Evolutionary conservation across 2,329 filamentous ascomycete genomes (phyloP).

Genomic region (Paraconiothyrium brasiliense): DNA sequence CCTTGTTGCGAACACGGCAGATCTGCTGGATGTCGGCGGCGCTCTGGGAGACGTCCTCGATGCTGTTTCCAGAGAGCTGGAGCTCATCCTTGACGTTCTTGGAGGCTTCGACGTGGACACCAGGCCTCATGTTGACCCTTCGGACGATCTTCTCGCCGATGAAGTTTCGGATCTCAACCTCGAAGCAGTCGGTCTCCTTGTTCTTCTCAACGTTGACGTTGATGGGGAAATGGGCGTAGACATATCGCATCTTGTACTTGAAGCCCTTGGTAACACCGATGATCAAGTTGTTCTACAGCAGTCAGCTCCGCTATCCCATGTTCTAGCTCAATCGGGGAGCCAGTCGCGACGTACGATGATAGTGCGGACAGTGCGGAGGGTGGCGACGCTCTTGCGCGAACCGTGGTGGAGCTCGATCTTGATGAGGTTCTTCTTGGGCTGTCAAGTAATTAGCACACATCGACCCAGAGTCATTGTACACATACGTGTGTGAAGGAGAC

Average conservation of each 20-base stretch:
- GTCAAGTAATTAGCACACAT: slow-evolving; percentile 28
- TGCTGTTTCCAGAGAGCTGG: slow-evolving; percentile 88
- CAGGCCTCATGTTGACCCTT: slow-evolving; percentile 85
- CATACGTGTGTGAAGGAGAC: slow-evolving; percentile 85
- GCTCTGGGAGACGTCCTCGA: slow-evolving; percentile 97
- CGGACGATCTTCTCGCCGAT: slow-evolving; percentile 96
- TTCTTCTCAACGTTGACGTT: slow-evolving; percentile 99
- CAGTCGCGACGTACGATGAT: slow-evolving; percentile 69
- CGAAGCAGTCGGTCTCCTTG: slow-evolving; percentile 82
- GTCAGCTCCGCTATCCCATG: slow-evolving; percentile 31
- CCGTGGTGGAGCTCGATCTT: slow-evolving; percentile 99
- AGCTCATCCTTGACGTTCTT: slow-evolving; percentile 98
- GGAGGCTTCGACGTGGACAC: slow-evolving; percentile 90
- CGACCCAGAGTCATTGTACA: slow-evolving; percentile 11
- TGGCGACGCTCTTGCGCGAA: slow-evolving; percentile 95
- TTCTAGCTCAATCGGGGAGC: slow-evolving; percentile 3
- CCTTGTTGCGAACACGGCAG: slow-evolving; percentile 99
- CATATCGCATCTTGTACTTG: slow-evolving; percentile 99
- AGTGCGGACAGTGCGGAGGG: slow-evolving; percentile 96
- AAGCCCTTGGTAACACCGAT: slow-evolving; percentile 98
- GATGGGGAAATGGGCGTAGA: slow-evolving; percentile 99
- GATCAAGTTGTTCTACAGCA: slow-evolving; percentile 83
- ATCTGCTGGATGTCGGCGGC: slow-evolving; percentile 99
- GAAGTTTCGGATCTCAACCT: slow-evolving; percentile 93
- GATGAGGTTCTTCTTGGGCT: slow-evolving; percentile 83